Percentiles rank a stretch among this genome's conserved stretches.
Conservation (phyloP, 805 yeast genomes). For the Ogataea allantospora region DNA sequence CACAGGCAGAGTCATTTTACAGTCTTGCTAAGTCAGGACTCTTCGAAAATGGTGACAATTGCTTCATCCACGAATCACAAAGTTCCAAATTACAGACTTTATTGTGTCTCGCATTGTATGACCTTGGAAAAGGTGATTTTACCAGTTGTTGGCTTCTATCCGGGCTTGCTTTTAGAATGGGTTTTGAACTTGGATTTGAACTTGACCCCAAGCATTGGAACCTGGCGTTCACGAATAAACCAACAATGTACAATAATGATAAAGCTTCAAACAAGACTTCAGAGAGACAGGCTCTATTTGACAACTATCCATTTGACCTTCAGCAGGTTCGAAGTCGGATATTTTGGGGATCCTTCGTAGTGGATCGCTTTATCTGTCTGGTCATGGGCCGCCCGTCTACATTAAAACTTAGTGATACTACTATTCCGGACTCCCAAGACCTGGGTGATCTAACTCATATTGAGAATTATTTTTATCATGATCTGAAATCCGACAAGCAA, state of each 20-base stretch:
- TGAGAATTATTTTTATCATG: slow-evolving; percentile 48
- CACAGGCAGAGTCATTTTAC: slow-evolving; percentile 44
- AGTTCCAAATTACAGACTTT: slow-evolving; percentile 58
- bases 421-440: slow-evolving; percentile 57
- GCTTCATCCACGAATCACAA: slow-evolving; percentile 40
- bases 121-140: slow-evolving; percentile 50
- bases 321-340: slow-evolving; percentile 49
- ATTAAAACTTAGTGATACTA: slow-evolving; percentile 52
- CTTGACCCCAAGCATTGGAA: slow-evolving; percentile 59
- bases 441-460: slow-evolving; percentile 58
- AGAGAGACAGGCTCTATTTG: slow-evolving; percentile 1
- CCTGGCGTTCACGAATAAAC: slow-evolving; percentile 1
- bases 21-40: slow-evolving; percentile 44
- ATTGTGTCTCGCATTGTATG: slow-evolving; percentile 58
- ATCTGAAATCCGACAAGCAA: slow-evolving; percentile 16
- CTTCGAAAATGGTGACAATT: slow-evolving; percentile 27
- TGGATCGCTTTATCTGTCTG: slow-evolving; percentile 60
- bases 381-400: slow-evolving; percentile 58
- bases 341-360: slow-evolving; percentile 64
- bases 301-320: slow-evolving; percentile 32
- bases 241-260: slow-evolving; percentile 1
- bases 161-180: slow-evolving; percentile 64
- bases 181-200: slow-evolving; percentile 64
- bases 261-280: not conserved
- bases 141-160: slow-evolving; percentile 62